Evolutionary conservation across 2,329 filamentous ascomycete species (phyloP), one percentile per base, ranked within the genome.

Genomic region (Diatrype stigma): DNA sequence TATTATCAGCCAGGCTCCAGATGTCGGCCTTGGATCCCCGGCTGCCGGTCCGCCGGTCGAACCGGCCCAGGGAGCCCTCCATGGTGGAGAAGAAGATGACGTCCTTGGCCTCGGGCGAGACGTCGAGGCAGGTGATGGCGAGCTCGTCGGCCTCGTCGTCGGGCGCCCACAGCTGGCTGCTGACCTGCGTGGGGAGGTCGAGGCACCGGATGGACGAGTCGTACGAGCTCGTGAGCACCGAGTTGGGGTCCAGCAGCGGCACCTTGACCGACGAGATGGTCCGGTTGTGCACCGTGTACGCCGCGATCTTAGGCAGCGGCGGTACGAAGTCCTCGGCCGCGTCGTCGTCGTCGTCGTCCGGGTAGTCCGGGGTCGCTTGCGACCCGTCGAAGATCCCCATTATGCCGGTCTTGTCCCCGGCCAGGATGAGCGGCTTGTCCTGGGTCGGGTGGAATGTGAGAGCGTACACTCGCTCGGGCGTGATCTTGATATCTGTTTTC

Each of bases 321-420:
- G 79, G 71, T 0, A 86, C 80, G 1, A 77, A 77, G 2, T 89
- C 86, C 8, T 89, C 86, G 23, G 88, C 85, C 3, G 88, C 85
- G 8, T 78, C 86, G 26, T 89, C 85, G 3, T 88, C 85, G 8
- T 78, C 74, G 5, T 79, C 74, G 5, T 79, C 73, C n/a, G 77
- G 72, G 58, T 76, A 67, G 57, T 74, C 66, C 45, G 79, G 63
- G 2, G 74, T 73, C 2, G 80, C 79, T 58, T 95, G 90, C 0
- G 89, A 92, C 1, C 86, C 91, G 64, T 99, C 93, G 49, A 96
- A 93, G 1, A 99, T 82, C 0, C 94, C 94, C 52, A 97, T 77
- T 22, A 90, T 89, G 1, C 94, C 93, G 57, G 95, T 80, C 67
- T 99, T 99, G 63, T 99, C 94, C 11, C 93, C 93, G 0, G 93